phyloP scores from a whole-genome alignment of 208 protist species.

The Wallacemonas sp. region DNA sequence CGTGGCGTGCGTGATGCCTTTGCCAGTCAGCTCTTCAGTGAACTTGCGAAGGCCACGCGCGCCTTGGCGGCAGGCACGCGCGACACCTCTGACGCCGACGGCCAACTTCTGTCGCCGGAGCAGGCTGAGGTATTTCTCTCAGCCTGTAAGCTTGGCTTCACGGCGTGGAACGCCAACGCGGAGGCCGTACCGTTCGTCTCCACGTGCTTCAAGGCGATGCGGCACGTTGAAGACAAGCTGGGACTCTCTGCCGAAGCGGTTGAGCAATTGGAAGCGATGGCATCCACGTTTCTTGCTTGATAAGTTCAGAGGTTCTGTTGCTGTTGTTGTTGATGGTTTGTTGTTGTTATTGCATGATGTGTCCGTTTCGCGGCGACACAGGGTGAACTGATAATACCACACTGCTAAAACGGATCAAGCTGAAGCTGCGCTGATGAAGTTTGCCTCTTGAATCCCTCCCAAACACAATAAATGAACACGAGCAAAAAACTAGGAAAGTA shows the following conservation, averaged over 20 bases:
- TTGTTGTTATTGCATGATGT: neutral
- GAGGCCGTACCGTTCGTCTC: slow-evolving; percentile 51
- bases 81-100: slow-evolving; percentile 17
- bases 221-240: slow-evolving; percentile 47
- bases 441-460: too few relatives aligned
- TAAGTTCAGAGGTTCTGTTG: neutral
- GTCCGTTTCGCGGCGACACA: too few relatives aligned
- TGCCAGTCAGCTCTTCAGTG: slow-evolving; percentile 48
- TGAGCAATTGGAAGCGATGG: slow-evolving; percentile 70
- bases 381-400: neutral
- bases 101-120: slow-evolving; percentile 39
- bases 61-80: slow-evolving; percentile 22
- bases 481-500: too few relatives aligned
- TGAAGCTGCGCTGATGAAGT: too few relatives aligned
- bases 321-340: neutral
- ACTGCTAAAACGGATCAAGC: neutral
- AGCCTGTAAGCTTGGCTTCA: slow-evolving; percentile 75
- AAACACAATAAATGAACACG: too few relatives aligned
- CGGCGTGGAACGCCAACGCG: slow-evolving; percentile 75
- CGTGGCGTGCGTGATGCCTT: slow-evolving; percentile 72
- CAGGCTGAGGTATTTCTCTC: slow-evolving; percentile 70
- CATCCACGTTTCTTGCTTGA: slow-evolving; percentile 52
- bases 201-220: slow-evolving; percentile 68
- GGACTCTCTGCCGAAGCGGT: slow-evolving; percentile 49
- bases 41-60: slow-evolving; percentile 62